Evolutionary conservation across 495 filamentous ascomycete genomes (phyloP), one percentile per base, ranked within the genome.

Genomic region (Hypomontagnella monticulosa): DNA sequence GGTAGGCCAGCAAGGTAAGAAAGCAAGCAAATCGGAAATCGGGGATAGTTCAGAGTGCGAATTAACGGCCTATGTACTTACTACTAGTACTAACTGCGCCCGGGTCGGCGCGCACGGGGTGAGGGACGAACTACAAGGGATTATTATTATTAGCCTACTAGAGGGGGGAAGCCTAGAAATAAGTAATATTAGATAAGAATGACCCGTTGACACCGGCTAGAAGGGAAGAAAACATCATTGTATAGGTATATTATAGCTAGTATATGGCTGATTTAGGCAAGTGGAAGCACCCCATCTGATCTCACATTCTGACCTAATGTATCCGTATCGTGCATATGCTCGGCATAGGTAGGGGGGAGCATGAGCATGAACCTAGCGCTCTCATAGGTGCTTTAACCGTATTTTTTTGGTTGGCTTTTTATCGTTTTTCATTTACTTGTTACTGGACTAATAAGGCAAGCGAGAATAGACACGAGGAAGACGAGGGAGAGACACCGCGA

Each of bases 281-380:
- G 64, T 62, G 38, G 58, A 62, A 57, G 57, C 55, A 66, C 64
- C 64, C 64, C 52, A 67, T 67, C 64, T 62, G 64, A 67, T 67
- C 57, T 67, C 8, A 58, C 57, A 62, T 43, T 43, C 58, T 52
- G 43, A 67, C 57, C 64, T 67, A 67, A 67, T 67, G 64, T 67
- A 67, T 49, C 57, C 52, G 38, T 67, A 67, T 73, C 70, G 59
- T 72, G 71, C 68, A 66, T 70, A 69, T 55, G 59, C 63, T 58
- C 71, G 70, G 62, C 71, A 67, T 66, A 65, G 58, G 62, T 62
- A 61, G 40, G 66, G 23, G 23, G 23, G 23, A 27, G 23, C 23
- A 27, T 27, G 23, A 27, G 23, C 23, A 27, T 27, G 23, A 27
- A 27, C 23, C 23, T 27, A 27, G 23, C 23, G 23, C 23, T 27